A percentile compares a stretch with the other conserved stretches of the same genome.
phyloP scores from a whole-genome alignment of 192 early-diverging fungal genomes.

The Linnemannia hyalina region DNA sequence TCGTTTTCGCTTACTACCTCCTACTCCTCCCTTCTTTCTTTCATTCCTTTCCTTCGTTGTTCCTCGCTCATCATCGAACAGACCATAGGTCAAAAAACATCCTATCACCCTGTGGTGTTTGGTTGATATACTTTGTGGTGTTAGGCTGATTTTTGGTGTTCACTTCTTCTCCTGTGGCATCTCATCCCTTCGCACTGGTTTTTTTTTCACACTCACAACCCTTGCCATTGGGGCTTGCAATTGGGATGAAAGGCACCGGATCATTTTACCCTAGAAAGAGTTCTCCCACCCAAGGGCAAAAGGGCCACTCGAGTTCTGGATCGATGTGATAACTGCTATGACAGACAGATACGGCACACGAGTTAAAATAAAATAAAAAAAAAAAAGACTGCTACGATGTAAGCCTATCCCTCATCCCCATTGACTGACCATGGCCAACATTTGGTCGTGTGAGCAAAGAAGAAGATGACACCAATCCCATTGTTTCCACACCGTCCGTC shows the following conservation, averaged over 20 bases:
- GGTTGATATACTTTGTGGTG: not conserved
- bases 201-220: not conserved
- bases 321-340: not conserved
- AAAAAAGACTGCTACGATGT: not conserved
- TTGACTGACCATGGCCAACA: too few species aligned
- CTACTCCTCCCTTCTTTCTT: not conserved
- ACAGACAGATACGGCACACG: not conserved
- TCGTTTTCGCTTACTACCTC: not conserved
- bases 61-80: not conserved
- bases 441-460: not conserved
- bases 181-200: not conserved
- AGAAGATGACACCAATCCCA: not conserved
- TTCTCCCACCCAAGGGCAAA: too few species aligned
- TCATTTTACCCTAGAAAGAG: not conserved
- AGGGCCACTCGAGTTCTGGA: not conserved
- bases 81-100: not conserved
- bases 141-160: not conserved
- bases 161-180: not conserved
- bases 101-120: not conserved
- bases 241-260: not conserved
- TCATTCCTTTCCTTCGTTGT: too few species aligned
- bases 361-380: not conserved
- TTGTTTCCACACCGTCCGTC: not conserved
- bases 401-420: too few species aligned
- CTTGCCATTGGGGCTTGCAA: too few species aligned